Evolutionary conservation across 2,329 filamentous ascomycete genomes (phyloP).

Genomic region (Pseudogymnoascus sp.): DNA sequence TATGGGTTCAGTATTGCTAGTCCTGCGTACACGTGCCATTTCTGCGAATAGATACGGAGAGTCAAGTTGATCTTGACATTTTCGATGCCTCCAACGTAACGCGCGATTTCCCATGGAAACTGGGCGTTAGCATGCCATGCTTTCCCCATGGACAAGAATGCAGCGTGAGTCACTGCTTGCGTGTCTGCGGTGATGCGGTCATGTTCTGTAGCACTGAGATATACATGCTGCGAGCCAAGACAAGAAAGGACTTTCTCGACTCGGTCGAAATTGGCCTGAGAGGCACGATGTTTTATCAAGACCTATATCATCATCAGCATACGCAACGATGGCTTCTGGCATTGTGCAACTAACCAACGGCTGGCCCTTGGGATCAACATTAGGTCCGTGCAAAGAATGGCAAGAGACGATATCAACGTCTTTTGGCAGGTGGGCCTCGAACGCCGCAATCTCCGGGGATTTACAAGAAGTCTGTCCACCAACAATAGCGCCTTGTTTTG

Average conservation of each 20-base stretch:
- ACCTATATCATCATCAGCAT: slow-evolving; percentile 38
- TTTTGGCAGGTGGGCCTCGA: slow-evolving; percentile 76
- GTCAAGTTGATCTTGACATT: slow-evolving; percentile 99
- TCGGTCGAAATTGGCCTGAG: slow-evolving; percentile 65
- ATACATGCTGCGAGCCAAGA: slow-evolving; percentile 77
- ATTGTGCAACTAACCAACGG: slow-evolving; percentile 57
- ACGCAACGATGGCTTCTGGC: background rate
- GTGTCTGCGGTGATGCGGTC: slow-evolving; percentile 98
- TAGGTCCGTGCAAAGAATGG: slow-evolving; percentile 92
- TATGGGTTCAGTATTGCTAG: slow-evolving; percentile 94
- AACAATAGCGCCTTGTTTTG: slow-evolving; percentile 89
- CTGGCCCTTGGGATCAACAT: slow-evolving; percentile 80
- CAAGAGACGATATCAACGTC: slow-evolving; percentile 94
- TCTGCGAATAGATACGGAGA: slow-evolving; percentile 93
- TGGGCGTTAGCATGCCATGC: slow-evolving; percentile 94
- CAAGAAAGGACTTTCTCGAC: slow-evolving; percentile 78
- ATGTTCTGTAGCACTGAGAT: slow-evolving; percentile 79
- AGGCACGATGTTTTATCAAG: slow-evolving; percentile 86
- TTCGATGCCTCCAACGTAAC: slow-evolving; percentile 94
- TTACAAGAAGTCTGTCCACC: slow-evolving; percentile 98
- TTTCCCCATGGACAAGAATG: slow-evolving; percentile 95
- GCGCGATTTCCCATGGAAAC: slow-evolving; percentile 94
- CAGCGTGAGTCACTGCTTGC: slow-evolving; percentile 94
- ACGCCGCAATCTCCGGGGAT: slow-evolving; percentile 88
- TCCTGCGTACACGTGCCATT: slow-evolving; percentile 98